These are phyloP conservation scores for Teratosphaeria epicoccoides DNA, from an alignment of 2,329 filamentous ascomycete species.

Conservation along the genomic window DNA sequence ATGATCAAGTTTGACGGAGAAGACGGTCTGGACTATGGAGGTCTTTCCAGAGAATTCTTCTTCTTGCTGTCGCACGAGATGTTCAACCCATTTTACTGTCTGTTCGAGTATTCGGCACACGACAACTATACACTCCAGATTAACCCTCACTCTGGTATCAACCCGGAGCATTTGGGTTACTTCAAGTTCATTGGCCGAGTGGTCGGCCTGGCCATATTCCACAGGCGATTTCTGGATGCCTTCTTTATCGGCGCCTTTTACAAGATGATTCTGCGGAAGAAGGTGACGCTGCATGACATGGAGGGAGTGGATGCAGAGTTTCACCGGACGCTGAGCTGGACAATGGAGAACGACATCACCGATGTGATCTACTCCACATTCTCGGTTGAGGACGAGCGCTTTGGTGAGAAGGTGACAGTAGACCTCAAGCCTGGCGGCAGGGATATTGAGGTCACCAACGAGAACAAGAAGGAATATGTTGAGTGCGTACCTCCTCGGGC, in stretches of 20 bases:
- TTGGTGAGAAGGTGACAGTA: slow-evolving; percentile 86
- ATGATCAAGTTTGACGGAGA: slow-evolving; percentile 99
- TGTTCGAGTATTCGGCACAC: slow-evolving; percentile 98
- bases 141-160: slow-evolving; percentile 98
- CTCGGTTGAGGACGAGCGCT: slow-evolving; percentile 92
- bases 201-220: slow-evolving; percentile 94
- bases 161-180: slow-evolving; percentile 97
- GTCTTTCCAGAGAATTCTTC: slow-evolving; percentile 97
- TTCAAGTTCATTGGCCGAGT: slow-evolving; percentile 99
- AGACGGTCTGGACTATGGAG: slow-evolving; percentile 94
- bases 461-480: slow-evolving; percentile 98
- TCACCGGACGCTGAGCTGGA: slow-evolving; percentile 93
- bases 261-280: slow-evolving; percentile 97
- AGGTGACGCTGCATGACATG: slow-evolving; percentile 88
- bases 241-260: slow-evolving; percentile 99
- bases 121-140: slow-evolving; percentile 99
- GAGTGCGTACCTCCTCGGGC: slow-evolving; percentile 48
- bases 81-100: slow-evolving; percentile 99
- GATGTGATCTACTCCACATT: slow-evolving; percentile 93
- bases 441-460: slow-evolving; percentile 92
- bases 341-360: slow-evolving; percentile 93
- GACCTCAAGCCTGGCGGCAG: slow-evolving; percentile 84
- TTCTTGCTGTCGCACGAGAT: slow-evolving; percentile 98
- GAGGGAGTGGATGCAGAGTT: slow-evolving; percentile 98
- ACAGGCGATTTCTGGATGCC: slow-evolving; percentile 90